A percentile compares a stretch with the other conserved stretches of the same genome.
These are phyloP conservation scores for Jatropha multifida DNA, from an alignment of 441 rosid species.

Conservation along the genomic window DNA sequence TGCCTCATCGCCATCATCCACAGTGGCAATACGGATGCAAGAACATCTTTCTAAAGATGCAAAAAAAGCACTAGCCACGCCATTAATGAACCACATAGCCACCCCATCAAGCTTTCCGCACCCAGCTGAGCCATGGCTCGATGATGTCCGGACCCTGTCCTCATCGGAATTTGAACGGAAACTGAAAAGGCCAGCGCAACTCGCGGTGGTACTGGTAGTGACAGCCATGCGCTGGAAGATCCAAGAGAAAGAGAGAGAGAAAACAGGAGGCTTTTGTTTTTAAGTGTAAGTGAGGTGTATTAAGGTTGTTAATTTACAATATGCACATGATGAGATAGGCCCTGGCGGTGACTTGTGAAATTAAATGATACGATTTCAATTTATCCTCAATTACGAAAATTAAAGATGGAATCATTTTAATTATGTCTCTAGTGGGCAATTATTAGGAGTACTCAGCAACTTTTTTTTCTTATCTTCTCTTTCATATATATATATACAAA, in stretches of 20 bases:
- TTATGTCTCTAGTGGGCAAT: not conserved
- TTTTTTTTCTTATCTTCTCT: too few species aligned
- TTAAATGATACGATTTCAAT: not conserved
- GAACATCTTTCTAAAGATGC: slow-evolving; percentile 63
- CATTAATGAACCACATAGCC: slow-evolving; percentile 60
- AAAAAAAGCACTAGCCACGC: slow-evolving; percentile 54
- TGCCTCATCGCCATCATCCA: slow-evolving; percentile 53
- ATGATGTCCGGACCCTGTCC: slow-evolving; percentile 32
- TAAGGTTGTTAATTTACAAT: slow-evolving; percentile 2
- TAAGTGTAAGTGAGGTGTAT: not conserved
- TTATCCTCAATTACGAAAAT: too few species aligned
- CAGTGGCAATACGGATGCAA: slow-evolving; percentile 62
- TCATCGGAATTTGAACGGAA: slow-evolving; percentile 35
- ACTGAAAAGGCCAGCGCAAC: slow-evolving; percentile 41
- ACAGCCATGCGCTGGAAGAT: slow-evolving; percentile 41
- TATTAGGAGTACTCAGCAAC: not conserved
- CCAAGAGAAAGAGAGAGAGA: not conserved
- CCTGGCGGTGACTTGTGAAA: slow-evolving; percentile 8
- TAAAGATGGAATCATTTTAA: too few species aligned
- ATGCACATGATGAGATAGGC: not conserved
- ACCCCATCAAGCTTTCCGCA: slow-evolving; percentile 62
- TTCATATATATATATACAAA: too few species aligned
- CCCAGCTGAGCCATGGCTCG: slow-evolving; percentile 36
- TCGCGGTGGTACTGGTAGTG: slow-evolving; percentile 36
- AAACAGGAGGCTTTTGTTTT: not conserved